phyloP scores from a whole-genome alignment of 1,284 basidiomycete species.

The Ceraceosorus bombacis region DNA sequence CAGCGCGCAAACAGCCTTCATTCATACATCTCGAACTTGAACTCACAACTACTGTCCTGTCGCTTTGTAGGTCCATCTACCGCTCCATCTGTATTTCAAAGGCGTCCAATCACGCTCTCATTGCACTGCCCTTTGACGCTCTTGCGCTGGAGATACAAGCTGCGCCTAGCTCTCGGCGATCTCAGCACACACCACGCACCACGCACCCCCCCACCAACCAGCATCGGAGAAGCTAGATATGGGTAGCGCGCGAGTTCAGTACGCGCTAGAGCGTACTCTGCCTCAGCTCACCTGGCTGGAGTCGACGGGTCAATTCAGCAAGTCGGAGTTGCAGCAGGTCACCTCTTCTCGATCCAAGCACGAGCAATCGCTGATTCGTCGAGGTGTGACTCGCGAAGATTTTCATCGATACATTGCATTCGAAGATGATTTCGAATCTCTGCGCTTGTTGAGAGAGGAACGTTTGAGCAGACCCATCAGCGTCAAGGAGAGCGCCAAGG shows the following conservation, averaged over 20 bases:
- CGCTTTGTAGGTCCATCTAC: too few relatives aligned
- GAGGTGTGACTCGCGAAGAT: slow-evolving; percentile 75
- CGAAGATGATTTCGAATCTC: slow-evolving; percentile 53
- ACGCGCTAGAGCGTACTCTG: slow-evolving; percentile 92
- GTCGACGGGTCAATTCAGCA: slow-evolving; percentile 75
- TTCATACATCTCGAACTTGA: too few relatives aligned
- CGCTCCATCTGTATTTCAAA: too few relatives aligned
- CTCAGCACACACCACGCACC: not conserved
- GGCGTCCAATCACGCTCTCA: too few relatives aligned
- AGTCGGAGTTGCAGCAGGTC: slow-evolving; percentile 64
- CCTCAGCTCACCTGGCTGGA: slow-evolving; percentile 89
- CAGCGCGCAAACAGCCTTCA: too few relatives aligned
- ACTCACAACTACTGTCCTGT: too few relatives aligned
- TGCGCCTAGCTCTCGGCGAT: too few relatives aligned
- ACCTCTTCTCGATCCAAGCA: slow-evolving; percentile 75
- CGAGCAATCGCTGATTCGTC: slow-evolving; percentile 73
- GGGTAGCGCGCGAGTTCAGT: slow-evolving; percentile 64
- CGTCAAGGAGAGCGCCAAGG: slow-evolving; percentile 5
- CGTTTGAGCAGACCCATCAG: slow-evolving; percentile 2
- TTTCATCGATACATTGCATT: slow-evolving; percentile 85
- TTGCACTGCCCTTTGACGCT: too few relatives aligned
- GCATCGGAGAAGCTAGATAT: not conserved
- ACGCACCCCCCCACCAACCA: not conserved
- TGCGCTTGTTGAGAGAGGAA: not conserved
- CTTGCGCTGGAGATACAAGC: too few relatives aligned